These are phyloP conservation scores for Talaromyces liani DNA, from an alignment of 495 filamentous ascomycete genomes.

Conservation along the genomic window DNA sequence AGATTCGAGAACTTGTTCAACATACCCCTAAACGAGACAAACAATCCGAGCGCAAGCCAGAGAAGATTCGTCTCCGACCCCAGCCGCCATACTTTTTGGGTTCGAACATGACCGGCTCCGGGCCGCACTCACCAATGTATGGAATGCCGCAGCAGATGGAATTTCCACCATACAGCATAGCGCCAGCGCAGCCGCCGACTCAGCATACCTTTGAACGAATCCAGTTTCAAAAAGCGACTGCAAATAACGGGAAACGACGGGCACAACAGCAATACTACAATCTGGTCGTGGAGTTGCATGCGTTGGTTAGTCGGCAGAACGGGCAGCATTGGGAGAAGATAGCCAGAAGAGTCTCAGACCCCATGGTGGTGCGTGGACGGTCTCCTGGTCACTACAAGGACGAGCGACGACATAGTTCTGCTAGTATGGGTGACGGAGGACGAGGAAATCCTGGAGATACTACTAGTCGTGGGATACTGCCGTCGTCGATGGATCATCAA, in stretches of 20 bases:
- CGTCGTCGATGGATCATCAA: constrained; percentile 27
- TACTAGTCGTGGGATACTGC: constrained; percentile 13
- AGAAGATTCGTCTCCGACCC: constrained; percentile 61
- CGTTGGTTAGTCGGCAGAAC: constrained; percentile 50
- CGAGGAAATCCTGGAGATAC: constrained; percentile 19
- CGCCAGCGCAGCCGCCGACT: constrained; percentile 33
- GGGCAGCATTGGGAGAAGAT: constrained; percentile 62
- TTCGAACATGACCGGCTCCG: constrained; percentile 11
- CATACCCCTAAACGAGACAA: constrained; percentile 96
- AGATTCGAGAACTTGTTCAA: constrained; percentile 81
- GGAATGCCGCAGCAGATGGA: background rate
- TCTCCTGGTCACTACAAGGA: constrained; percentile 92
- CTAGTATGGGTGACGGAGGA: constrained; percentile 64
- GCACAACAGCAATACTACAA: constrained; percentile 94
- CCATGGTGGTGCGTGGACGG: constrained; percentile 89
- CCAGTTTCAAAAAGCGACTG: constrained; percentile 93
- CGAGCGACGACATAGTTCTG: constrained; percentile 62
- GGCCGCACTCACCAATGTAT: background rate
- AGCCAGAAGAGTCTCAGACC: constrained; percentile 68
- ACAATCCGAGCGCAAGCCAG: constrained; percentile 74
- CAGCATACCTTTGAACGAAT: constrained; percentile 78
- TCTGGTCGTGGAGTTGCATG: constrained; percentile 81
- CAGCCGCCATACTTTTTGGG: constrained; percentile 46
- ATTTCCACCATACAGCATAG: constrained; percentile 20
- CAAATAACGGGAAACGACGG: constrained; percentile 89